These are phyloP conservation scores for Neurospora hispaniola DNA, from an alignment of 495 filamentous ascomycete genomes.

Conservation along the genomic window DNA sequence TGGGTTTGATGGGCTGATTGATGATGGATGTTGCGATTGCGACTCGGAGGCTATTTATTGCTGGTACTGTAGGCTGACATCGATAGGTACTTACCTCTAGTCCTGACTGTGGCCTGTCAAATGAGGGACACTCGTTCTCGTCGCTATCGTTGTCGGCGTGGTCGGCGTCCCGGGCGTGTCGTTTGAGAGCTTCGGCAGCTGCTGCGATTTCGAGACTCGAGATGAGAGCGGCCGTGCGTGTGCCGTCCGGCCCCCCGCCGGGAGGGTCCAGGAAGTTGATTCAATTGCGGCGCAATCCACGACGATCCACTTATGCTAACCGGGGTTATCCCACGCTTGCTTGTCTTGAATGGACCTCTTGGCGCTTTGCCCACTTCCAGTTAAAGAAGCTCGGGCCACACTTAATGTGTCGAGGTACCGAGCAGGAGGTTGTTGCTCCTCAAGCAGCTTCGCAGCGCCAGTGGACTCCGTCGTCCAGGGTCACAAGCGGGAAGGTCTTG, in stretches of 20 bases:
- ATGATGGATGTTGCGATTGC: not conserved
- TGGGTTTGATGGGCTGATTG: not conserved
- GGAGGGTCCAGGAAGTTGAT: not conserved
- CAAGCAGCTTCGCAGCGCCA: not conserved
- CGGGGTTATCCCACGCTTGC: not conserved
- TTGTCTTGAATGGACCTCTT: not conserved
- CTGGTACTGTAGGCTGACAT: not conserved
- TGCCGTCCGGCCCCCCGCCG: not conserved
- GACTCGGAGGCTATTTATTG: not conserved
- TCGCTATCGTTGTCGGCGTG: not conserved
- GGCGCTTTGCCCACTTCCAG: not conserved
- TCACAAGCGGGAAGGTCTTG: slow-evolving; percentile 12
- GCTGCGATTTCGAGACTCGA: slow-evolving; percentile 1
- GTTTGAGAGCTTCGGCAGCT: slow-evolving; percentile 1
- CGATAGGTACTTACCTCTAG: not conserved
- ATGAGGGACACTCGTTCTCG: not conserved
- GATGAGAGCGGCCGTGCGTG: not conserved
- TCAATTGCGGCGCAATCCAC: slow-evolving; percentile 10
- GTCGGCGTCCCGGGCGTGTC: not conserved
- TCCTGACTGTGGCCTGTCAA: not conserved
- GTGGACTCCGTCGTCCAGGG: slow-evolving; percentile 6
- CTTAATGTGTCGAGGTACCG: not conserved
- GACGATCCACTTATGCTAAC: slow-evolving; percentile 7
- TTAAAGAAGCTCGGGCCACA: not conserved
- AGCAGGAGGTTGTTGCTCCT: not conserved